Evolutionary conservation across 2,329 filamentous ascomycete genomes (phyloP).

Genomic region (Penicillium brasilianum): DNA sequence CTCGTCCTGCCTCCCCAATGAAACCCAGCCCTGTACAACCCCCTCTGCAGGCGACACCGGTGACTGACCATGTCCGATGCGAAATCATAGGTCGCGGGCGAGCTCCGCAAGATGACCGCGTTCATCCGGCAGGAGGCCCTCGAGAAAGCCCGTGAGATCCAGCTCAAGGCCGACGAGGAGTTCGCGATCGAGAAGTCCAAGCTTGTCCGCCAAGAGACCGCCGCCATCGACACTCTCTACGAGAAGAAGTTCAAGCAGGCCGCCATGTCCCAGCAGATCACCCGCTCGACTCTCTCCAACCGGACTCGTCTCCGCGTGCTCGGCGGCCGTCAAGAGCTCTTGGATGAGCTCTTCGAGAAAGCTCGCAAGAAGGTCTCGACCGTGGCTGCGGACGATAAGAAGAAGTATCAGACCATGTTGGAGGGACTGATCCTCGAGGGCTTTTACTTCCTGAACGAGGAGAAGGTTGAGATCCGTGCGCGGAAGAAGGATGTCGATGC

Average conservation of each 20-base stretch:
- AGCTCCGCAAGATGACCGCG: conserved; percentile 99
- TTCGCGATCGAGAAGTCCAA: conserved; percentile 99
- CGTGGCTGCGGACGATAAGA: conserved; percentile 58
- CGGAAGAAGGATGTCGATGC: conserved; percentile 78
- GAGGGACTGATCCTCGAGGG: conserved; percentile 87
- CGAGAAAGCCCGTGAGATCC: conserved; percentile 96
- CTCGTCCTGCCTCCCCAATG: not conserved
- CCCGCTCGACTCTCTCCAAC: conserved; percentile 92
- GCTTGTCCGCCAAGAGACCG: conserved; percentile 93
- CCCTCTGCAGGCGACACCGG: conserved; percentile 4
- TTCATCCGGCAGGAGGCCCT: conserved; percentile 99
- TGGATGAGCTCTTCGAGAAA: conserved; percentile 86
- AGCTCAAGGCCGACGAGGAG: conserved; percentile 98
- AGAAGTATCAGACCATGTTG: conserved; percentile 75
- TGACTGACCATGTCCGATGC: conserved; percentile 20
- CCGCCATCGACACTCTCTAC: conserved; percentile 88
- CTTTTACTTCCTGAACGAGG: conserved; percentile 84
- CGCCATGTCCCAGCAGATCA: conserved; percentile 98
- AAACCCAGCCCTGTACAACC: not conserved
- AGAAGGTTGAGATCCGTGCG: conserved; percentile 73
- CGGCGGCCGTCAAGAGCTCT: conserved; percentile 82
- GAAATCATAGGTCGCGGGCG: conserved; percentile 77
- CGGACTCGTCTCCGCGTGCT: conserved; percentile 92
- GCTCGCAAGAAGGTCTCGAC: conserved; percentile 73
- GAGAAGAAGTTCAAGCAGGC: conserved; percentile 99